Base-by-base conservation (phyloP, 805 yeast species). In the Suhomyces tanzawaensis region DNA sequence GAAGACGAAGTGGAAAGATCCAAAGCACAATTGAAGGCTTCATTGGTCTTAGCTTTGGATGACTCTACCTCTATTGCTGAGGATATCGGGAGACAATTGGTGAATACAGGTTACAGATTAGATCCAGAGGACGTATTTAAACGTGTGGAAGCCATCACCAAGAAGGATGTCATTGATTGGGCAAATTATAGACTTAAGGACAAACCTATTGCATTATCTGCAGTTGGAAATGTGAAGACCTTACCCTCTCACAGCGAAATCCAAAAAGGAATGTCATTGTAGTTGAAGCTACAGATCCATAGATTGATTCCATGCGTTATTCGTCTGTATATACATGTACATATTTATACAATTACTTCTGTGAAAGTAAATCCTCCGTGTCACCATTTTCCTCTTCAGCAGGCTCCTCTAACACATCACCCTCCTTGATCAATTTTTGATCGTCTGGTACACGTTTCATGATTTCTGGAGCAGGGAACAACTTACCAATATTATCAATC, bases 41-140 rank as follows among this genome's bases (percentile, higher is more conserved):
- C 96, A 0, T 71, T 93, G 39, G 72, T 93, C 35, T 71, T 93
- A 40, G 85, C 96, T 4, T 72, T 93, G 32, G 99, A 93, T 62
- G 96, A 96, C 45, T 82, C 96, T 11, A 89, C 98, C 6, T 91
- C 97, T 5, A 80, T 89, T 34, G 97, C 97, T 22, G 99, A 93
- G 66, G 98, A 93, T 63, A 88, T 93, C 51, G 99, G 99, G 19
- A 82, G 99, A 64, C 99, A 93, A 62, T 72, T 93, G 39, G 95
- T 93, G 30, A 91, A 96, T 37, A 90, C 98, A 3, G 99, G 99
- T 21, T 74, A 67, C 51, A 70, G 88, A 51, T 69, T 82, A 47
- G 64, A 83, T 5, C 89, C 93, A 4, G 85, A 81, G 55, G 87
- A 82, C 47, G 82, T 82, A 9, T 84, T 83, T 54, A 71, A 74